Conservation (phyloP, 2,329 filamentous ascomycete species). For the Emergomyces orientalis region DNA sequence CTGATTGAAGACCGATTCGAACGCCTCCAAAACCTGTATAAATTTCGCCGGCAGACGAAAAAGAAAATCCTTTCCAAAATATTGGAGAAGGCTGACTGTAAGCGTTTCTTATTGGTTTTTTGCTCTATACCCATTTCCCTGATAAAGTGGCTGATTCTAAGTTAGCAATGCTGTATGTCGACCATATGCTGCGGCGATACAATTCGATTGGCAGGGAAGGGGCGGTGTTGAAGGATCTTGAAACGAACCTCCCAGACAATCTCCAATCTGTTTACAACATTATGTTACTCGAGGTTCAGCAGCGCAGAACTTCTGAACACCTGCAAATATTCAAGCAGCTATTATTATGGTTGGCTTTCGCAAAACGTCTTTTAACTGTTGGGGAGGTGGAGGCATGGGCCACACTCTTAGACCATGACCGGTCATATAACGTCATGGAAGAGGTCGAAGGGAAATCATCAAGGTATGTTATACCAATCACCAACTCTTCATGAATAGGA, state of each 20-base stretch:
- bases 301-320: slow-evolving; percentile 2
- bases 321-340: background rate
- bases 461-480: background rate
- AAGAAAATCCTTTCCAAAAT: background rate
- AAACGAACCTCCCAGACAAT: background rate
- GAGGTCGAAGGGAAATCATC: slow-evolving; percentile 1
- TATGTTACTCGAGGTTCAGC: background rate
- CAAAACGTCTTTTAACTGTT: background rate
- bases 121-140: background rate
- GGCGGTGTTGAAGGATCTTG: background rate
- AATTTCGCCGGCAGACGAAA: background rate
- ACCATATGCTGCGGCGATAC: background rate
- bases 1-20: background rate
- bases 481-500: too few relatives aligned
- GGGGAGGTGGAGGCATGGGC: background rate
- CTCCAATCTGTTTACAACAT: background rate
- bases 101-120: background rate
- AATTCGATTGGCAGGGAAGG: slow-evolving; percentile 1
- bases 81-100: background rate
- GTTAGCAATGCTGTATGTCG: slow-evolving; percentile 1
- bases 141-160: background rate
- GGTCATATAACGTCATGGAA: background rate
- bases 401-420: background rate
- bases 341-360: background rate
- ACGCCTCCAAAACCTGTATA: background rate